Evolutionary conservation across 2,329 filamentous ascomycete species (phyloP).

Genomic region (Alternaria sp.): DNA sequence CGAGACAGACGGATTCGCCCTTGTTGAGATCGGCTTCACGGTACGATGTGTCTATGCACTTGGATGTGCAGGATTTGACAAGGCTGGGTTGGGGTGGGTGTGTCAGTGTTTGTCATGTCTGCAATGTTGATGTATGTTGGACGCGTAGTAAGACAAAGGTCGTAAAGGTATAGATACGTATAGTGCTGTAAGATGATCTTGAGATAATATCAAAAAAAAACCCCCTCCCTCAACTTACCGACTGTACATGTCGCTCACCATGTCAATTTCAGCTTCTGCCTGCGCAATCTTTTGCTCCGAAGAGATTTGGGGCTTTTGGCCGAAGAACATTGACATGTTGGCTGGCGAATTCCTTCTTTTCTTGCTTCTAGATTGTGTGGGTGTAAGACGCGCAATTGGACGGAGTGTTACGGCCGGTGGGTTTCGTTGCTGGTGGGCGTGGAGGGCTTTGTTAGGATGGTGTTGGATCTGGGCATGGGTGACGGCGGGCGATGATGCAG

Average conservation of each 20-base stretch:
- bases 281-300: conserved; percentile 97
- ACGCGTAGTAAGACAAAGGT: too few relatives aligned
- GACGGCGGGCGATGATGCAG: conserved; percentile 10
- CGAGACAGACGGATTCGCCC: conserved; percentile 96
- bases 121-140: background rate
- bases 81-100: conserved; percentile 63
- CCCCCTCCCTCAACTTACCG: conserved; percentile 65
- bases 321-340: conserved; percentile 55
- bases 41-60: conserved; percentile 93
- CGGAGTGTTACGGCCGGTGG: background rate
- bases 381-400: background rate
- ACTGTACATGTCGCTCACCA: conserved; percentile 97
- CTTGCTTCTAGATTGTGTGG: background rate
- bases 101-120: conserved; percentile 4
- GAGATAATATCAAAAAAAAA: too few relatives aligned
- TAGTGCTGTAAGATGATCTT: too few relatives aligned
- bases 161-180: too few relatives aligned
- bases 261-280: conserved; percentile 96
- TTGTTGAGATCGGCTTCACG: conserved; percentile 98
- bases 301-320: conserved; percentile 80
- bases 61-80: conserved; percentile 86
- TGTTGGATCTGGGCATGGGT: conserved; percentile 8
- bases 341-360: background rate
- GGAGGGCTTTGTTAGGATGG: conserved; percentile 2
- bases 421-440: background rate